Base-by-base conservation (phyloP, 768 basidiomycete species). In the Lentinula aciculospora region DNA sequence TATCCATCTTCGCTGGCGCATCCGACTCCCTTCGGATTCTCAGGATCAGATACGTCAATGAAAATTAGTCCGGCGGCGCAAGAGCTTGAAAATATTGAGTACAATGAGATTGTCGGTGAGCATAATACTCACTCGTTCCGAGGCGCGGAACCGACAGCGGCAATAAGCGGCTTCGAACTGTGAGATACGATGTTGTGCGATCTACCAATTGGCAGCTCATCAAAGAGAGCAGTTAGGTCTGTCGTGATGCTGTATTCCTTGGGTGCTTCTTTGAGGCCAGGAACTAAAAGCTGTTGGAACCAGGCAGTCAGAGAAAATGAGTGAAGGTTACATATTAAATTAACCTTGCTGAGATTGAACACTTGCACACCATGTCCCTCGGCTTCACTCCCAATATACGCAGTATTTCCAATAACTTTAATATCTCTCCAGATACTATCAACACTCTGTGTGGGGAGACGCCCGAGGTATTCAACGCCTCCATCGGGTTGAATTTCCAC, bases 181-280 rank as follows among this genome's bases (percentile, higher is more conserved):
- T 66, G 64, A 25, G 66, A 57, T 34, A 69, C 69, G 19, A 70
- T 61, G 58, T 70, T 70, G 59, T 70, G 69, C 1, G 65, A 63
- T 21, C 64, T 59, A 13, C 69, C 69, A 44, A 65, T 34, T 10
- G 69, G 69, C n/a, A 70, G 63, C 17, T 60, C 66, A 39, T 58
- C 59, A 50, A 65, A 69, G 17, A 58, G 61, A 45, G 61, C 58
- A 4, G 62, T 58, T 34, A 64, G 34, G 42, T 64, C 64, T 9
- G 44, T 54, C 2, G 57, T 23, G 9, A 60, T 48, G 59, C 62
- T 46, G 49, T 68, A 69, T 4, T 60, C 60, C 58, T 64, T 67
- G 4, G 68, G 66, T 47, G 58, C 57, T 13, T 54, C 49, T 37
- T 32, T 50, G 31, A 53, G 62, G 57, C 17, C 57, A 62, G 40